These are phyloP conservation scores for Rhynchospora breviuscula DNA, from an alignment of 176 grass and related monocot species.

Conservation along the genomic window DNA sequence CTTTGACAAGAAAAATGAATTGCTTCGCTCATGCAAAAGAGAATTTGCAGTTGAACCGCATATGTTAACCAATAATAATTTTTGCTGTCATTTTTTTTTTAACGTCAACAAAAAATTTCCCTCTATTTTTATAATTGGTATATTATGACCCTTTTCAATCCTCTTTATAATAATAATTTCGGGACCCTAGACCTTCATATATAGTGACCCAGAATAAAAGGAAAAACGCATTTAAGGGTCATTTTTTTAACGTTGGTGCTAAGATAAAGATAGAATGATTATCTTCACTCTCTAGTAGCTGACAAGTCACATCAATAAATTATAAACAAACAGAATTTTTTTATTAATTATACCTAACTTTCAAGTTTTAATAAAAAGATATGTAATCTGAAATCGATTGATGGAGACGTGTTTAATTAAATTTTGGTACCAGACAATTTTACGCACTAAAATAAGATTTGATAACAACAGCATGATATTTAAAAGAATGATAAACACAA, in stretches of 20 bases:
- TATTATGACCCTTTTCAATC: neutral
- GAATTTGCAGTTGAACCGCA: no score
- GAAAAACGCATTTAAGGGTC: neutral
- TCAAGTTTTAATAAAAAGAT: neutral
- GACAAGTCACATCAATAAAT: neutral
- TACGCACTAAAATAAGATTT: no score
- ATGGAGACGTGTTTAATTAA: no score
- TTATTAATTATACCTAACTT: neutral
- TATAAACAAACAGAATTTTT: neutral
- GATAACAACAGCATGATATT: neutral
- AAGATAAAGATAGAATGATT: neutral
- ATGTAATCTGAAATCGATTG: neutral
- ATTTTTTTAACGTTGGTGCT: neutral
- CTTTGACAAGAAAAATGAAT: neutral
- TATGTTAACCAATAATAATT: no score
- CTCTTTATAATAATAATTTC: no score
- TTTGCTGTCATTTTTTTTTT: no score
- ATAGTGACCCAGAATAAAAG: neutral
- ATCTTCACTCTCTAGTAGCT: neutral
- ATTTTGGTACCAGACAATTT: no score
- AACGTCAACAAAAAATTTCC: neutral
- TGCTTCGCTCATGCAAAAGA: constrained; percentile 44
- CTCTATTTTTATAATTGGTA: constrained; percentile 23
- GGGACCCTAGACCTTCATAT: no score
- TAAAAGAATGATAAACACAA: neutral